Evolutionary conservation across 2,329 filamentous ascomycete species (phyloP).

Genomic region (Aspergillus brunneoviolaceus): DNA sequence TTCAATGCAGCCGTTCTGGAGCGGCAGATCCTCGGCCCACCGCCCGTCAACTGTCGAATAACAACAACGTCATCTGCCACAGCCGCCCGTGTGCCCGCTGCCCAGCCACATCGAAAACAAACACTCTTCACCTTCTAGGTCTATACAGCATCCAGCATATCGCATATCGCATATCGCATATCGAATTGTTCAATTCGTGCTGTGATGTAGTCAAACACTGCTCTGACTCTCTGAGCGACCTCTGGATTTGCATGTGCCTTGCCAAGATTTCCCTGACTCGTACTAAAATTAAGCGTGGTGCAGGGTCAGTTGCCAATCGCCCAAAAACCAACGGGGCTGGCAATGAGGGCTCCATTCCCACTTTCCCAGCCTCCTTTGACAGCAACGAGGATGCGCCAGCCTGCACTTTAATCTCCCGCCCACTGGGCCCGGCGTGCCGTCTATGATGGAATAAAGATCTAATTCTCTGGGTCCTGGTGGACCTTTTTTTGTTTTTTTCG

Average conservation of each 20-base stretch:
- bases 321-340: slow-evolving; percentile 22
- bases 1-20: background rate
- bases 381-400: slow-evolving; percentile 20
- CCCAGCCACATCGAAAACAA: background rate
- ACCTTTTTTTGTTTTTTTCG: background rate
- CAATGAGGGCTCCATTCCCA: background rate
- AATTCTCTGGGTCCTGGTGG: background rate
- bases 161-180: too few species aligned
- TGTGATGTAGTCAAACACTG: background rate
- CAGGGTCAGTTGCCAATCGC: slow-evolving; percentile 3
- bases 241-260: background rate
- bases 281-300: background rate
- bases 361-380: slow-evolving; percentile 24
- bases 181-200: background rate
- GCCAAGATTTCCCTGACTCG: background rate
- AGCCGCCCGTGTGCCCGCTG: background rate
- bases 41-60: background rate
- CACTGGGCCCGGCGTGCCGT: slow-evolving; percentile 17
- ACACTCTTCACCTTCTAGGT: too few species aligned
- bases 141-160: too few species aligned
- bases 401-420: slow-evolving; percentile 16
- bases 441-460: slow-evolving; percentile 17
- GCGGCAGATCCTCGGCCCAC: background rate
- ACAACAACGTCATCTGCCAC: background rate
- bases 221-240: background rate